phyloP scores from a whole-genome alignment of 2,329 filamentous ascomycete species.

The Claviceps fusiformis region DNA sequence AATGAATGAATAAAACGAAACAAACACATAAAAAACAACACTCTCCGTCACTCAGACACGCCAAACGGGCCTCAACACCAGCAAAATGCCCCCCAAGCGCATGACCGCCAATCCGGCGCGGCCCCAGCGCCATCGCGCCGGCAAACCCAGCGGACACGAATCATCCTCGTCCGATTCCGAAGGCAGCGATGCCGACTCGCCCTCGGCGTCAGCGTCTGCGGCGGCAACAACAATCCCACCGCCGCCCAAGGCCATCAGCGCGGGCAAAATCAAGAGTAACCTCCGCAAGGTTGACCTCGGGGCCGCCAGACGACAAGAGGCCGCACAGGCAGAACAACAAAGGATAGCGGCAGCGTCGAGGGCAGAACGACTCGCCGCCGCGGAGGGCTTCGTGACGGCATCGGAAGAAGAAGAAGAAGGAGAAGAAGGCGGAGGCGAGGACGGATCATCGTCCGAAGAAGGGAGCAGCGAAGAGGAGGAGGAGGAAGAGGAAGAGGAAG shows the following conservation, averaged over 20 bases:
- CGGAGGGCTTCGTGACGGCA: conserved; percentile 49
- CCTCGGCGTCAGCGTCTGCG: conserved; percentile 10
- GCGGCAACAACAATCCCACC: conserved; percentile 27
- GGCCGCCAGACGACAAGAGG: conserved; percentile 27
- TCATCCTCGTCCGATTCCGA: conserved; percentile 42
- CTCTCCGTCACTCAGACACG: not conserved
- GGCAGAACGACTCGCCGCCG: conserved; percentile 37
- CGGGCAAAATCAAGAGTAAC: conserved; percentile 41
- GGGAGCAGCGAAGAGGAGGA: conserved; percentile 29
- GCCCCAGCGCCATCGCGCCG: conserved; percentile 71
- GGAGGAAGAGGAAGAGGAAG: conserved; percentile 37
- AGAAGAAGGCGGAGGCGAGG: conserved; percentile 17
- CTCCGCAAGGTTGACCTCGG: conserved; percentile 39
- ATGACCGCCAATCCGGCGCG: conserved; percentile 87
- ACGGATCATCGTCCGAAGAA: conserved; percentile 22
- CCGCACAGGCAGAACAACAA: conserved; percentile 31
- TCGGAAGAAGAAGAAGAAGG: conserved; percentile 30
- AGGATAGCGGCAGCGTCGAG: conserved; percentile 35
- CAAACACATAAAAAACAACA: not conserved
- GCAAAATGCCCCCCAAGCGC: conserved; percentile 51
- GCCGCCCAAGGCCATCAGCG: conserved; percentile 42
- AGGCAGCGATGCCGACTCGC: conserved; percentile 25
- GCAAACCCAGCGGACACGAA: conserved; percentile 53
- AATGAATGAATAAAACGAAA: too few species aligned
- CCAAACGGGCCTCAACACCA: not conserved